Evolutionary conservation across 768 basidiomycete genomes (phyloP).

Genomic region (Mycena kentingensis): DNA sequence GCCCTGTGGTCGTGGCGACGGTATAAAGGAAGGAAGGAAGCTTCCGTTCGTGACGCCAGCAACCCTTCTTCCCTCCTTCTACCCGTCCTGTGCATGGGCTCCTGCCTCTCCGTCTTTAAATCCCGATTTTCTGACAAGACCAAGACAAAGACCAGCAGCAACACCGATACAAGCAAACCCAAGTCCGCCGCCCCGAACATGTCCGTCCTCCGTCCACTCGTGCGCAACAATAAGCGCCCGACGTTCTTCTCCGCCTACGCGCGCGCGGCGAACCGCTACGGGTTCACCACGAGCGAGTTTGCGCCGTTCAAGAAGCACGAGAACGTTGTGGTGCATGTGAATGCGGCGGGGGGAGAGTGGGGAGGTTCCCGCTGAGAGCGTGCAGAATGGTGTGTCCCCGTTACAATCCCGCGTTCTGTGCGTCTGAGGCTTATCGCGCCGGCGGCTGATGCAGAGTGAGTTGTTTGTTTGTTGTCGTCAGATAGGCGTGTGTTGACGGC

Average conservation of each 20-base stretch:
- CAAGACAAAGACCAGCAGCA: not conserved
- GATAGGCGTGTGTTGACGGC: conserved; percentile 1
- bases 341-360: conserved; percentile 19
- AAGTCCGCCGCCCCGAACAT: not conserved
- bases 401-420: conserved; percentile 1
- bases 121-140: not conserved
- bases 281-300: conserved; percentile 18
- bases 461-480: not conserved
- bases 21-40: too few relatives aligned
- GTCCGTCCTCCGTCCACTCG: conserved; percentile 19
- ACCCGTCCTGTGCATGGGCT: not conserved
- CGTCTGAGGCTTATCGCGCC: conserved; percentile 1
- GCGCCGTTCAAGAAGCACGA: conserved; percentile 23
- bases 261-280: conserved; percentile 22
- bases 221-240: conserved; percentile 13
- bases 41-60: too few relatives aligned
- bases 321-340: conserved; percentile 18
- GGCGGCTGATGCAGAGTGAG: conserved; percentile 15
- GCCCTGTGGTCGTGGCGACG: too few relatives aligned
- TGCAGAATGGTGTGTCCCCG: conserved; percentile 27
- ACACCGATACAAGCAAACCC: not conserved
- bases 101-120: not conserved
- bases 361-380: conserved; percentile 30
- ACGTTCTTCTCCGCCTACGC: conserved; percentile 20
- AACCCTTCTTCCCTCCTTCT: not conserved